Base-by-base conservation (phyloP, 352 stramenopile genomes). In the Phytopythium kandeliae region DNA sequence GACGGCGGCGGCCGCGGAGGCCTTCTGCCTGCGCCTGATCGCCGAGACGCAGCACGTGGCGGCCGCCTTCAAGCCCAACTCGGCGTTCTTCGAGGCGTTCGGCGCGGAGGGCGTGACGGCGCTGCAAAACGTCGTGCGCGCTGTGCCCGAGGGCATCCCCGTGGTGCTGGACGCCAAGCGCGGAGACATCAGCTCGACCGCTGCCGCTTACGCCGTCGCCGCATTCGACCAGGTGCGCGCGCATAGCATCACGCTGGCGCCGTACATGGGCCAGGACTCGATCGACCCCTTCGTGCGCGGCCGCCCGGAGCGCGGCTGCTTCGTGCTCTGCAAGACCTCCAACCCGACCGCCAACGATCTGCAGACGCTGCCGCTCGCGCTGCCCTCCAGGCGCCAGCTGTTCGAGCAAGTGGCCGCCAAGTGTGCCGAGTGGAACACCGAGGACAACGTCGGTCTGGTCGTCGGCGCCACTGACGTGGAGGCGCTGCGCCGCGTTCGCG, bases 321-420 rank as follows among this genome's bases (percentile, higher is more conserved):
- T 99, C 64, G 76, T 99, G 38, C 79, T 99, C 12, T 99, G 97
- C 76, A 99, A 99, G 87, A 99, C 97, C 24, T 99, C 96, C 9
- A 99, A 99, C 75, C 86, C 92, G 26, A 97, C 86, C 47, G 96
- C 94, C 11, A 96, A 98, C 57, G 96, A 99, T 59, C 86, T 99
- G 44, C 88, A 99, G 62, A 96, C 91, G 48, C 71, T 94, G 25
- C 48, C 65, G 5, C 65, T 91, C 19, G 63, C 57, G 38, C 19
- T 41, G 28, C 45, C 45, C 38, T 40, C 46, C 44, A 62, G 67
- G 3, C 67, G 65, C 24, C 46, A 76, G 61, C 63, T 94, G 8
- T 97, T 88, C 55, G 91, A 97, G 65, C 75, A 96, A 51, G 96
- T 98, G 37, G 94, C 94, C 26, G 67, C 84, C 38, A 88, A 97